These are phyloP conservation scores for Lipomyces oligophaga DNA, from an alignment of 805 yeast species.

Conservation along the genomic window DNA sequence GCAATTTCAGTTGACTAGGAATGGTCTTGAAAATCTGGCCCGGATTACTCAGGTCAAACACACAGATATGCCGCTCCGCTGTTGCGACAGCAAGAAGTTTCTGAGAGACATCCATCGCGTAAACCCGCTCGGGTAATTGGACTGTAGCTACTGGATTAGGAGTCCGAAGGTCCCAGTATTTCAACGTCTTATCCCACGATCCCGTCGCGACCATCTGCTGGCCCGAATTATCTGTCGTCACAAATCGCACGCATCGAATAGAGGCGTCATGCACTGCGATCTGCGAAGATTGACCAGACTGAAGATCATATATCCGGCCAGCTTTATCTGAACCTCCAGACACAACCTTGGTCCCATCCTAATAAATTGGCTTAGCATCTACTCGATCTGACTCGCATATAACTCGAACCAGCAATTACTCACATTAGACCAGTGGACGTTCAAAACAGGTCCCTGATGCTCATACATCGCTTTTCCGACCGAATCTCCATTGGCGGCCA, in stretches of 20 bases:
- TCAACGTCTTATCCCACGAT: conserved; percentile 93
- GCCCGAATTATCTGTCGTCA: conserved; percentile 79
- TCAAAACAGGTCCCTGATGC: conserved; percentile 82
- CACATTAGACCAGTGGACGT: conserved; percentile 65
- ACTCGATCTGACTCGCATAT: neutral
- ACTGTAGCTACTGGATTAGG: conserved; percentile 74
- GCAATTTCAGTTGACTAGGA: conserved; percentile 81
- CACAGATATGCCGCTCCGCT: conserved; percentile 78
- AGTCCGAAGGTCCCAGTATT: conserved; percentile 91
- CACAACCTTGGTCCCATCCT: conserved; percentile 81
- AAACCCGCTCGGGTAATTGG: conserved; percentile 83
- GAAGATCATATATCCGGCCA: conserved; percentile 77
- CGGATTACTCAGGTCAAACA: conserved; percentile 75
- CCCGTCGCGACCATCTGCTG: conserved; percentile 80
- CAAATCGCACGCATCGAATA: conserved; percentile 68
- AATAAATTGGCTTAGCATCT: too few species aligned
- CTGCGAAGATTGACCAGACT: conserved; percentile 75
- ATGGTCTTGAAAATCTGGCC: conserved; percentile 69
- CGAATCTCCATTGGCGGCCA: conserved; percentile 66
- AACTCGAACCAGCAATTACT: neutral
- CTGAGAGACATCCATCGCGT: conserved; percentile 78
- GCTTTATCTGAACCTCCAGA: conserved; percentile 91
- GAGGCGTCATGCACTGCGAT: conserved; percentile 84
- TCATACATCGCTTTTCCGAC: conserved; percentile 87
- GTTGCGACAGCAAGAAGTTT: conserved; percentile 87